Percentiles rank a stretch among this genome's conserved stretches.
Conservation (phyloP, 1,139 yeast genomes). For the Geotrichum bryndzae region DNA sequence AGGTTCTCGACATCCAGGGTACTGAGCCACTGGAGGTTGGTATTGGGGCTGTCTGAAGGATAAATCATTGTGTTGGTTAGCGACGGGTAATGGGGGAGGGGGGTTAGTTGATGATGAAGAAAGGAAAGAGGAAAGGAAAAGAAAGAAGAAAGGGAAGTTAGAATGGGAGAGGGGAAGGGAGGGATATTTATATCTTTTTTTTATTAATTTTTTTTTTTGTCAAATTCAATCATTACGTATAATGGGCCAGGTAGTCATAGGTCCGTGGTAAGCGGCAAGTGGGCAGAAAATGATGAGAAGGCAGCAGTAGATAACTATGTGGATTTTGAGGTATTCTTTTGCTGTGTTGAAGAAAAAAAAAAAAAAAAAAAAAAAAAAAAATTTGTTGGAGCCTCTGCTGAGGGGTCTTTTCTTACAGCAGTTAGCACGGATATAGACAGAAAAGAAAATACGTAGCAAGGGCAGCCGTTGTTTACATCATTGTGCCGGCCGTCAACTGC, state of each 20-base stretch:
- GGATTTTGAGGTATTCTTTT: neutral
- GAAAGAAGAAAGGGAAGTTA: neutral
- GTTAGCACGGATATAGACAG: neutral
- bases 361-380: neutral
- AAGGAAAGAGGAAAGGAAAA: neutral
- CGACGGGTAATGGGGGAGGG: neutral
- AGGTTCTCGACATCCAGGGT: slow-evolving; percentile 68
- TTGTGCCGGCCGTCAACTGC: neutral
- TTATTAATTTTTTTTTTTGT: neutral
- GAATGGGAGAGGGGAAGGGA: slow-evolving; percentile 1
- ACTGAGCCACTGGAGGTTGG: slow-evolving; percentile 71
- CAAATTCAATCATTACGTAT: neutral
- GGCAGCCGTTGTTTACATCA: neutral
- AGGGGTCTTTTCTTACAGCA: neutral
- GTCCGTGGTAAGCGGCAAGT: neutral
- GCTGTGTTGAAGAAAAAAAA: neutral
- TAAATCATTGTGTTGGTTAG: slow-evolving; percentile 26
- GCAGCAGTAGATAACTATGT: neutral
- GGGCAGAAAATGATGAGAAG: neutral
- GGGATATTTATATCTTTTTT: neutral
- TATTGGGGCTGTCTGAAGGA: slow-evolving; percentile 30
- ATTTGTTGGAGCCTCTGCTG: neutral
- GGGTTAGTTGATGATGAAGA: neutral
- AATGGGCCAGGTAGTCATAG: neutral
- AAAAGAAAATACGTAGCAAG: neutral